Percentiles rank a stretch among this genome's conserved stretches.
Conservation (phyloP, 2,329 filamentous ascomycete genomes). For the Colletotrichum siamense region DNA sequence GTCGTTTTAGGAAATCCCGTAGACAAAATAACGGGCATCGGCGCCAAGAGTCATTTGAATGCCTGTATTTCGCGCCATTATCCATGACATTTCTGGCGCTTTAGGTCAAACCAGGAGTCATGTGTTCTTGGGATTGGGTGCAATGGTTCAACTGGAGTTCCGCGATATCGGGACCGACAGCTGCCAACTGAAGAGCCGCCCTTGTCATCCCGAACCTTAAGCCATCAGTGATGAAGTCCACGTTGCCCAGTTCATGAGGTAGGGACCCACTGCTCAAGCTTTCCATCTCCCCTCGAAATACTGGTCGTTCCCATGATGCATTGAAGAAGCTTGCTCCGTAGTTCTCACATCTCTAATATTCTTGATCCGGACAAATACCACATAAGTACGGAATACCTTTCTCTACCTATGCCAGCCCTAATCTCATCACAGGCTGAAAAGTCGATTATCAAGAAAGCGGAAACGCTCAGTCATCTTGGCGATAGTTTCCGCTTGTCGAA, state of each 20-base stretch:
- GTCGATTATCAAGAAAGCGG: background rate
- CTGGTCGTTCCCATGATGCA: background rate
- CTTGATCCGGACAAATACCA: rapidly evolving
- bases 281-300: background rate
- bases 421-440: background rate
- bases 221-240: background rate
- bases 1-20: background rate
- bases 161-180: background rate
- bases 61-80: background rate
- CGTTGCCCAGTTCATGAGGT: background rate
- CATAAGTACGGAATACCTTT: background rate
- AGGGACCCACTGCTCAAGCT: background rate
- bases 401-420: background rate
- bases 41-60: background rate
- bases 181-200: background rate
- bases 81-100: background rate
- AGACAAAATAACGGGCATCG: background rate
- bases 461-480: background rate
- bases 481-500: background rate
- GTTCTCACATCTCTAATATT: rapidly evolving
- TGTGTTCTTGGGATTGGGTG: background rate
- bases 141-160: background rate
- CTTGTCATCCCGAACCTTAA: background rate
- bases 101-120: background rate
- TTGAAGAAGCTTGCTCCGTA: background rate